Evolutionary conservation across 2,329 filamentous ascomycete genomes (phyloP).

Genomic region (Scedosporium apiospermum): DNA sequence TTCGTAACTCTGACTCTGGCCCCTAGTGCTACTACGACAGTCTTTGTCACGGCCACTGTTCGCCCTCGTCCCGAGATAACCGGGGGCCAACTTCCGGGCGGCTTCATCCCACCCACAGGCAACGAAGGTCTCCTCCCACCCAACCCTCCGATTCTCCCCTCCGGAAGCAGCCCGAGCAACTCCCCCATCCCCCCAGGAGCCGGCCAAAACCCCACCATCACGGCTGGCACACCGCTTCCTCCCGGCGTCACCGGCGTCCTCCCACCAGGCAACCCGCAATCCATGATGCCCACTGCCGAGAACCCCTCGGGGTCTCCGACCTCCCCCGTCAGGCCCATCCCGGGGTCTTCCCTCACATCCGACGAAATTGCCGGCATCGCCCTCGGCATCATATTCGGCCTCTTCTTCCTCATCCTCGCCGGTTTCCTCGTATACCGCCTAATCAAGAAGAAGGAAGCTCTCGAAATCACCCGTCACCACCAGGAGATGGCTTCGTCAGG

Average conservation of each 20-base stretch:
- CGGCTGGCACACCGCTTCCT: background rate
- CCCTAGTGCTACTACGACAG: slow-evolving; percentile 9
- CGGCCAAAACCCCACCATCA: background rate
- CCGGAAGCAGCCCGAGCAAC: background rate
- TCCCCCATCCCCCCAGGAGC: background rate
- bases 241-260: background rate
- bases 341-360: slow-evolving; percentile 11
- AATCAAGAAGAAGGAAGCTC: slow-evolving; percentile 9
- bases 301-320: background rate
- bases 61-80: background rate
- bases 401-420: slow-evolving; percentile 15
- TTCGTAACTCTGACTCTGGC: slow-evolving; percentile 11
- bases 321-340: background rate
- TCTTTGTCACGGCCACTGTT: slow-evolving; percentile 6
- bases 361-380: slow-evolving; percentile 20
- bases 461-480: slow-evolving; percentile 4
- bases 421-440: slow-evolving; percentile 14
- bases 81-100: background rate
- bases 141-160: background rate
- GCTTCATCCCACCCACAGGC: background rate
- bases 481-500: slow-evolving; percentile 9
- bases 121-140: background rate
- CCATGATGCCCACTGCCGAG: slow-evolving; percentile 6
- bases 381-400: slow-evolving; percentile 14
- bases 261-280: background rate